These are phyloP conservation scores for Suhomyces sp. DNA, from an alignment of 805 yeast genomes.

Conservation along the genomic window DNA sequence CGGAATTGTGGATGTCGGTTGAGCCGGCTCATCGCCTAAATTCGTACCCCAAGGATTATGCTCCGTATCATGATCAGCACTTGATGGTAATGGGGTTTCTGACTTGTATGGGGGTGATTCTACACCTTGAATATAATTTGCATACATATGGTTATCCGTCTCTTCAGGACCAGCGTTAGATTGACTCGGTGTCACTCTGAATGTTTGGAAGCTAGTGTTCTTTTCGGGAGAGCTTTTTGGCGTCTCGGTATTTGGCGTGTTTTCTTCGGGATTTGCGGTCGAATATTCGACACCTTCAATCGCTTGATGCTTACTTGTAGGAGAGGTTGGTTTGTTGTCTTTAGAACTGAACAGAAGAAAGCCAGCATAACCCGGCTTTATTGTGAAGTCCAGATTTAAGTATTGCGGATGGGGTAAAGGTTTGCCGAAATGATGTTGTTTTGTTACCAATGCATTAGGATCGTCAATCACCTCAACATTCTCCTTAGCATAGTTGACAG, in stretches of 20 bases:
- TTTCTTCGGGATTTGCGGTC: not conserved
- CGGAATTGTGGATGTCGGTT: not conserved
- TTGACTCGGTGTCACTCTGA: not conserved
- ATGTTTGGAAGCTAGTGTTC: not conserved
- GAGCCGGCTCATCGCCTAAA: not conserved
- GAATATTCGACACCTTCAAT: not conserved
- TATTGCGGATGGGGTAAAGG: constrained; percentile 32
- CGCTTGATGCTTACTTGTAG: not conserved
- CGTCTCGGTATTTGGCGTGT: not conserved
- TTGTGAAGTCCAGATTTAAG: constrained; percentile 28
- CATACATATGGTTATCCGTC: not conserved
- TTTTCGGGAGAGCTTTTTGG: not conserved
- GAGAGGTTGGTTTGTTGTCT: constrained; percentile 1
- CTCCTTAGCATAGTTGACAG: constrained; percentile 43
- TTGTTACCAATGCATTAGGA: constrained; percentile 11
- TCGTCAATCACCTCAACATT: constrained; percentile 40
- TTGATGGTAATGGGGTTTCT: not conserved
- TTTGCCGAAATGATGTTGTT: constrained; percentile 12
- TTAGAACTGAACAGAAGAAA: constrained; percentile 28
- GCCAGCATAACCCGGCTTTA: constrained; percentile 29
- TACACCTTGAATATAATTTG: not conserved
- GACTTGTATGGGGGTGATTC: not conserved
- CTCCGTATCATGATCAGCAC: not conserved
- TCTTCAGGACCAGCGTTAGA: not conserved
- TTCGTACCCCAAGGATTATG: not conserved